phyloP scores from a whole-genome alignment of 164 flowering plant genomes.

The Tinospora cordifolia region DNA sequence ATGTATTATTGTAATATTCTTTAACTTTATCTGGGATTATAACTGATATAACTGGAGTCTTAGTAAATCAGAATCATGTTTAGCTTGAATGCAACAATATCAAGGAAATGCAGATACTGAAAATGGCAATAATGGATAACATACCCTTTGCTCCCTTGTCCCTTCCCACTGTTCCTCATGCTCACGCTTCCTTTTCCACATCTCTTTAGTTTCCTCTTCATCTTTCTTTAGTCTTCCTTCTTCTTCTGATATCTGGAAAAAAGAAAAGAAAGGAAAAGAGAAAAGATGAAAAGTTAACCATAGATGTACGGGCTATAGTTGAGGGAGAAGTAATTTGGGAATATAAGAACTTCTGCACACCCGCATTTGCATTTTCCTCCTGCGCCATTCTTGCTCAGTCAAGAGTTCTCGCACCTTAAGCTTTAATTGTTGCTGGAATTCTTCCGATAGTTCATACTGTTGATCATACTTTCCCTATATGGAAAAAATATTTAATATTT shows the following conservation, averaged over 20 bases:
- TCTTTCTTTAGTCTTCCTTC: conserved; percentile 95
- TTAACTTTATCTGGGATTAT: no score
- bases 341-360: conserved; percentile 28
- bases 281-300: conserved; percentile 4
- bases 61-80: no score
- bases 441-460: conserved; percentile 68
- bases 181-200: conserved; percentile 98
- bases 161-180: conserved; percentile 99
- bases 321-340: background rate
- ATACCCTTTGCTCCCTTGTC: conserved; percentile 88
- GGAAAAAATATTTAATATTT: background rate
- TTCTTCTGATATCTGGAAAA: conserved; percentile 83
- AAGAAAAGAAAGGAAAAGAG: no score
- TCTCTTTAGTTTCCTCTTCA: conserved; percentile 91
- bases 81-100: no score
- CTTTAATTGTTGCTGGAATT: conserved; percentile 74
- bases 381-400: conserved; percentile 96
- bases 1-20: no score
- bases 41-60: background rate
- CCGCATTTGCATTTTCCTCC: conserved; percentile 97
- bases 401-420: conserved; percentile 74
- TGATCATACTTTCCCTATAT: conserved; percentile 85
- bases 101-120: conserved; percentile 5
- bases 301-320: background rate
- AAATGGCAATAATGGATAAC: conserved; percentile 15